Evolutionary conservation across 768 basidiomycete genomes (phyloP), one percentile per base, ranked within the genome.

Genomic region (Tylopilus rubrobrunneus): DNA sequence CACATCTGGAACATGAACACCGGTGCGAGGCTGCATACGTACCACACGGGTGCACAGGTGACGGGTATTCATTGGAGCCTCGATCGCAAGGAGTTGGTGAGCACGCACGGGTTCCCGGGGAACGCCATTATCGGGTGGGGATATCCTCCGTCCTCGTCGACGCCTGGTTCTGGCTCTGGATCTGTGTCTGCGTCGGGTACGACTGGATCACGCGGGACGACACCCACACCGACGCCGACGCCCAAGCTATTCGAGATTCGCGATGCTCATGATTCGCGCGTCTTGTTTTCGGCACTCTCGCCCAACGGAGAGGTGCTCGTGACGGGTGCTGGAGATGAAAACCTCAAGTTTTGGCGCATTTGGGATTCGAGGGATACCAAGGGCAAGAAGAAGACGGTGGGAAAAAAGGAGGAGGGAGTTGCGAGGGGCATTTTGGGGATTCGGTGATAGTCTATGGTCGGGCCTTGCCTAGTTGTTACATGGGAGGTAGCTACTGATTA

Each of bases 291-390:
- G 52, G 83, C 86, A 21, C 67, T 97, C 8, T 83, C 88, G 52
- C 97, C 97, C 2, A 87, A 84, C 7, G 97, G 97, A 1, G 92
- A 94, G 60, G 85, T 93, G 5, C 86, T 99, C 10, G 89, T 85
- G 58, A 98, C 96, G 0, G 92, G 90, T 8, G 92, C 92, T 1
- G 89, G 89, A 0, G 97, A 98, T 65, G 96, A 98, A 76, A 95
- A 95, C 64, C 76, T 98, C 63, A 98, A 98, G 76, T 96, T 96
- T 72, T 96, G 94, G 94, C 82, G 84, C 54, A 78, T 92, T 37
- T 91, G 89, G 89, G 89, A 90, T 46, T 69, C 78, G 40, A 76
- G 73, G 9, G 74, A 71, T 58, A 36, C 39, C 42, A 78, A 74
- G 62, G 56, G 53, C 3, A 69, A 70, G 37, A 64, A 63, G 53